Evolutionary conservation across 345 rosid species (phyloP).

Genomic region (Triadica sebifera): DNA sequence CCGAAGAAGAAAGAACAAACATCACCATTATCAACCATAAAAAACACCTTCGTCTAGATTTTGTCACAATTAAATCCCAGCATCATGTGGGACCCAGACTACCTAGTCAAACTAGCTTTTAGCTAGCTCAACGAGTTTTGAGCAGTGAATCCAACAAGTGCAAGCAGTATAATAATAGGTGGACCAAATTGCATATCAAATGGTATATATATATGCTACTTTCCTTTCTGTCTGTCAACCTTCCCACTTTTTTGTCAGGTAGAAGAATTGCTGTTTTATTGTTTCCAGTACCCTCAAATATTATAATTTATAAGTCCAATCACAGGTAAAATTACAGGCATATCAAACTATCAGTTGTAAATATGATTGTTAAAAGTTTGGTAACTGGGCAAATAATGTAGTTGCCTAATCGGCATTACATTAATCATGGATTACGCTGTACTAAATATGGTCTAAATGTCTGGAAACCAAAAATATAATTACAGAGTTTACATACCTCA

Average conservation of each 20-base stretch:
- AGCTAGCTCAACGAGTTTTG: neutral
- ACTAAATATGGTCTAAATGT: too few species aligned
- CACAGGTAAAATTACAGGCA: neutral
- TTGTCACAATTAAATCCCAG: neutral
- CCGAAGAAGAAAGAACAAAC: too few species aligned
- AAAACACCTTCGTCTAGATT: neutral
- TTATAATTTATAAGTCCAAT: too few species aligned
- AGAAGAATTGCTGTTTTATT: neutral
- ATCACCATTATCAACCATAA: neutral
- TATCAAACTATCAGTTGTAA: conserved; percentile 1
- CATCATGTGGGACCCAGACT: neutral
- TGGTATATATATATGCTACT: neutral
- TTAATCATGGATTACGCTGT: too few species aligned
- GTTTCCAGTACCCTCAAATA: too few species aligned
- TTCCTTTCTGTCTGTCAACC: neutral
- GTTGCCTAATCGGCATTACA: too few species aligned
- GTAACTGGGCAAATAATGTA: too few species aligned
- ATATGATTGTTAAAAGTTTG: neutral
- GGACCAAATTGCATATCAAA: neutral
- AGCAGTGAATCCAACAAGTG: neutral
- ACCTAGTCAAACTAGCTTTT: neutral
- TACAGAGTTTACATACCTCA: too few species aligned
- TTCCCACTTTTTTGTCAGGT: neutral
- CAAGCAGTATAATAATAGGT: neutral
- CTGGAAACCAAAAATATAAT: too few species aligned